A percentile compares a stretch with the other conserved stretches of the same genome.
Conservation (phyloP, 257 asterid genomes). For the Rhazya stricta region DNA sequence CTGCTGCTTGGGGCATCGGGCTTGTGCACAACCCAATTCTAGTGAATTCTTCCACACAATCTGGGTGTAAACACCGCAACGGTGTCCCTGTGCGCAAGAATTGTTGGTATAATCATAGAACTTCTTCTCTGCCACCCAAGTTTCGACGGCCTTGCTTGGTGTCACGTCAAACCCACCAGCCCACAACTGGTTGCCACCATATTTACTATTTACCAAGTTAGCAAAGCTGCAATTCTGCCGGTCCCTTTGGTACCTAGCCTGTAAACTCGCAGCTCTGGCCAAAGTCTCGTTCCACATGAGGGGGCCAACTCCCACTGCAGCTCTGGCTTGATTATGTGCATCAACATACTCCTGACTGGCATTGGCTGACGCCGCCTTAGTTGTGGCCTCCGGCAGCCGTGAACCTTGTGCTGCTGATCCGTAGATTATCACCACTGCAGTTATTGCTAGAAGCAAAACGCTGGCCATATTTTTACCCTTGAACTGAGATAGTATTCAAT, state of each 20-base stretch:
- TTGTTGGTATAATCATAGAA: conserved; percentile 55
- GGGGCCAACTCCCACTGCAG: conserved; percentile 65
- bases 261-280: conserved; percentile 66
- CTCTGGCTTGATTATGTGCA: conserved; percentile 72
- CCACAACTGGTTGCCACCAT: conserved; percentile 82
- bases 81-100: conserved; percentile 48
- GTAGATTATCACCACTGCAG: conserved; percentile 10
- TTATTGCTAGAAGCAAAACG: neutral
- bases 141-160: conserved; percentile 58
- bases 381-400: conserved; percentile 24
- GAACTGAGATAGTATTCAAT: neutral
- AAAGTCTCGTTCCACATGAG: conserved; percentile 61
- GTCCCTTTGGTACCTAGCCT: conserved; percentile 62
- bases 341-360: conserved; percentile 43
- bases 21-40: conserved; percentile 78
- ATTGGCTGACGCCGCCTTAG: conserved; percentile 18
- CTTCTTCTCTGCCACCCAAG: conserved; percentile 76
- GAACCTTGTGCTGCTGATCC: conserved; percentile 25
- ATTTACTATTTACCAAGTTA: conserved; percentile 36
- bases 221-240: conserved; percentile 66
- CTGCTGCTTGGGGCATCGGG: conserved; percentile 38
- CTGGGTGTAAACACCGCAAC: conserved; percentile 88
- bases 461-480: neutral
- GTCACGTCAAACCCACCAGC: conserved; percentile 45
- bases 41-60: conserved; percentile 74